phyloP scores from a whole-genome alignment of 495 filamentous ascomycete genomes.

The Xylaria telfairii region DNA sequence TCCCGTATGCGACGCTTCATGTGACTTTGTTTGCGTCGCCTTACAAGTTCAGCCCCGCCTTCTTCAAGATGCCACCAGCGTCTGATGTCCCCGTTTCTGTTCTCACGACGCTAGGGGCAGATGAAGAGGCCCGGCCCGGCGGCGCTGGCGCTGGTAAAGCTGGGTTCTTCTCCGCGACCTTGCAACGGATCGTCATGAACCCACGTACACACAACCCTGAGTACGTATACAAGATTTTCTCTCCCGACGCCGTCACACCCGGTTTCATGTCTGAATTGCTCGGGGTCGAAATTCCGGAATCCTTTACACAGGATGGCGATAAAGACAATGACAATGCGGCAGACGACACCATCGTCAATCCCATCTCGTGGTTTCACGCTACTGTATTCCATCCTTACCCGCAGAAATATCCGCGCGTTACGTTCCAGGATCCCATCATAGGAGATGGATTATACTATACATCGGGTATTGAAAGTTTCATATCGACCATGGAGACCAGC shows the following conservation, averaged over 20 bases:
- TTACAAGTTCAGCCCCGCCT: constrained; percentile 66
- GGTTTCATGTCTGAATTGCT: constrained; percentile 65
- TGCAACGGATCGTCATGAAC: constrained; percentile 67
- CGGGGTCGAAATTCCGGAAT: constrained; percentile 50
- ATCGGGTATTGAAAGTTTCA: constrained; percentile 91
- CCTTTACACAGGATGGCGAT: constrained; percentile 32
- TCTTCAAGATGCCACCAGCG: constrained; percentile 67
- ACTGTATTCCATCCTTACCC: constrained; percentile 83
- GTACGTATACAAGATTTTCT: constrained; percentile 97
- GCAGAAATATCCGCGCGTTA: constrained; percentile 78
- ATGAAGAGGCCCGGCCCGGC: constrained; percentile 53
- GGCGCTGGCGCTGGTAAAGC: constrained; percentile 59
- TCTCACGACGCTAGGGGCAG: constrained; percentile 78
- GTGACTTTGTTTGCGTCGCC: constrained; percentile 89
- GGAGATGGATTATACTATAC: constrained; percentile 83
- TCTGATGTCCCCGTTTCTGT: constrained; percentile 70
- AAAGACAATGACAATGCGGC: constrained; percentile 10
- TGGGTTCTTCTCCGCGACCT: constrained; percentile 90
- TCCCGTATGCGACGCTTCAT: constrained; percentile 82
- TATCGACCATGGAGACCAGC: constrained; percentile 98
- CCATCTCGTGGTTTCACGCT: constrained; percentile 79
- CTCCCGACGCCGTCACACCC: constrained; percentile 68
- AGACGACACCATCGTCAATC: constrained; percentile 35
- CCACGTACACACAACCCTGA: constrained; percentile 62
- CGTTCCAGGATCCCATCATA: constrained; percentile 82